phyloP scores from a whole-genome alignment of 306 rosid species.

The Begonia masoniana region DNA sequence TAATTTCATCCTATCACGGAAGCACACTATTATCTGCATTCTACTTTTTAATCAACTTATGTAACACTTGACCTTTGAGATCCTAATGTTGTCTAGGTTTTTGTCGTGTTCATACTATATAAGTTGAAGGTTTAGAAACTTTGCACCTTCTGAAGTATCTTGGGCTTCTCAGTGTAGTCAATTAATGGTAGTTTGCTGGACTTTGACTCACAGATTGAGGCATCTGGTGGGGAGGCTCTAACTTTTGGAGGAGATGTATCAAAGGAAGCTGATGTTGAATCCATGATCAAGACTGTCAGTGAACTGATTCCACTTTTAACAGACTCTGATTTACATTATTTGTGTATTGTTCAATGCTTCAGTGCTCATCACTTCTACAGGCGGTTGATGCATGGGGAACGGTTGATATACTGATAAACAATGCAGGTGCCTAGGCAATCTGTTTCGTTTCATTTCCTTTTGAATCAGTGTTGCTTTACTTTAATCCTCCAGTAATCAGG shows the following conservation, averaged over 20 bases:
- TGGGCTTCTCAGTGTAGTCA: background rate
- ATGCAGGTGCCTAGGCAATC: conserved; percentile 44
- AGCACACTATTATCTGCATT: too few relatives aligned
- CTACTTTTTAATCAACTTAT: too few relatives aligned
- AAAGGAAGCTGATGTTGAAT: conserved; percentile 70
- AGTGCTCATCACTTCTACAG: conserved; percentile 39
- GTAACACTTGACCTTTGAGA: too few relatives aligned
- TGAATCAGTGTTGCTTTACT: conserved; percentile 8
- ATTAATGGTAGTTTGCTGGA: background rate
- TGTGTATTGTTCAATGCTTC: conserved; percentile 10
- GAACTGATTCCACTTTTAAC: conserved; percentile 9
- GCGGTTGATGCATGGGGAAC: conserved; percentile 96
- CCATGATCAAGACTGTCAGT: conserved; percentile 84
- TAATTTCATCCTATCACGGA: too few relatives aligned
- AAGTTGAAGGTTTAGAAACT: too few relatives aligned
- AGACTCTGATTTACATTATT: conserved; percentile 13
- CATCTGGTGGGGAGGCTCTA: conserved; percentile 70
- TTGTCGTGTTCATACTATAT: too few relatives aligned
- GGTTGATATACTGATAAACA: conserved; percentile 75
- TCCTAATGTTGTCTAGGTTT: too few relatives aligned
- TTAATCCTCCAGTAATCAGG: conserved; percentile 35
- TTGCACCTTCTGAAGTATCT: too few relatives aligned
- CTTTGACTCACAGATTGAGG: conserved; percentile 53
- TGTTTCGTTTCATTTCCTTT: background rate
- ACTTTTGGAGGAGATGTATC: conserved; percentile 90